phyloP scores from a whole-genome alignment of 73 alveolate genomes.

The Paraurostyla sp. region DNA sequence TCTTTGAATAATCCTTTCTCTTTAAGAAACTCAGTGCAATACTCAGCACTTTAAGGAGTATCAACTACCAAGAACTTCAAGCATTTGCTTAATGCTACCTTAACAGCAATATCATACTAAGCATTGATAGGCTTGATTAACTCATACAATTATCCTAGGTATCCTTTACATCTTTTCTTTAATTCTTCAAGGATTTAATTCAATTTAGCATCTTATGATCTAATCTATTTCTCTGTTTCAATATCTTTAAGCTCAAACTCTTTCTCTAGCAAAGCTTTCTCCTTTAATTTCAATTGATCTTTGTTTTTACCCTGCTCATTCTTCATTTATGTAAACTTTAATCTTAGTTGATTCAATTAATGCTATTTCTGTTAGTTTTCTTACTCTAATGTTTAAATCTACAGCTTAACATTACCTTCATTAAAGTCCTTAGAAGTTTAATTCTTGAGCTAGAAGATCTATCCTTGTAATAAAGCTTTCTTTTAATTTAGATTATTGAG shows the following conservation, averaged over 20 bases:
- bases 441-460: not conserved
- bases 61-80: constrained; percentile 86
- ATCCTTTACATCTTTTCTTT: constrained; percentile 84
- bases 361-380: constrained; percentile 29
- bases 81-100: constrained; percentile 83
- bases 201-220: constrained; percentile 76
- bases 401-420: not conserved
- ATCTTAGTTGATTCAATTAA: not conserved
- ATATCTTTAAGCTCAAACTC: constrained; percentile 77
- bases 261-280: constrained; percentile 64
- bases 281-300: constrained; percentile 52
- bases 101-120: constrained; percentile 84
- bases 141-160: constrained; percentile 87
- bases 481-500: not conserved
- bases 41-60: constrained; percentile 80
- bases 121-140: constrained; percentile 85
- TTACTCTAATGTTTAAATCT: constrained; percentile 6
- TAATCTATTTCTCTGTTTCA: constrained; percentile 75
- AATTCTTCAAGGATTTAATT: constrained; percentile 85
- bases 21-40: constrained; percentile 84
- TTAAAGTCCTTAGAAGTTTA: not conserved
- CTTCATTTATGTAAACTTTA: constrained; percentile 15
- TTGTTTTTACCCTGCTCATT: constrained; percentile 73
- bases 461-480: constrained; percentile 14
- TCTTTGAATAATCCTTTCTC: constrained; percentile 88